Evolutionary conservation across 441 rosid species (phyloP).

Genomic region (Syzygium syzygioides): DNA sequence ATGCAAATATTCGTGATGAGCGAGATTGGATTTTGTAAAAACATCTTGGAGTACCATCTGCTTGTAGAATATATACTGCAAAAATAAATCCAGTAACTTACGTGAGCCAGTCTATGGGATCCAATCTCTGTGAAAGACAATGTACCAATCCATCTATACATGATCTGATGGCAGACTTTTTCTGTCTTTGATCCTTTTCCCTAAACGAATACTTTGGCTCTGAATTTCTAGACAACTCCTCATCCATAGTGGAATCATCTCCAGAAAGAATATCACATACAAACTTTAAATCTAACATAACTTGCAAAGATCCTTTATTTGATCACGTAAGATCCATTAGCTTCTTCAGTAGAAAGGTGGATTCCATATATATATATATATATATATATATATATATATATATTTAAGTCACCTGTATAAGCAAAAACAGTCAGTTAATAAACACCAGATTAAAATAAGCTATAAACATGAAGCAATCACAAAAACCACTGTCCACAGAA

Average conservation of each 20-base stretch:
- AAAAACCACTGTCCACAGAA: neutral
- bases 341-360: no score
- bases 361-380: no score
- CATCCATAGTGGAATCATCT: no score
- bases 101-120: slow-evolving; percentile 99
- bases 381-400: no score
- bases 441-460: neutral
- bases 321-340: no score
- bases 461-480: neutral
- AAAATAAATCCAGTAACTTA: slow-evolving; percentile 25
- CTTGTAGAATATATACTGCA: neutral
- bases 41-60: neutral
- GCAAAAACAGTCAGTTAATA: no score
- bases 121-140: slow-evolving; percentile 67
- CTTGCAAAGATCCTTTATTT: no score
- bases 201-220: slow-evolving; percentile 51
- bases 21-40: neutral
- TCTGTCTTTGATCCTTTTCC: slow-evolving; percentile 52
- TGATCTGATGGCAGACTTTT: slow-evolving; percentile 34
- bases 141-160: slow-evolving; percentile 50
- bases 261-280: no score
- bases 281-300: no score
- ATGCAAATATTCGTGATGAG: neutral
- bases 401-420: slow-evolving; percentile 8
- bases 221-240: no score